Evolutionary conservation across 2,329 filamentous ascomycete genomes (phyloP).

Genomic region (Clonostachys chloroleuca): DNA sequence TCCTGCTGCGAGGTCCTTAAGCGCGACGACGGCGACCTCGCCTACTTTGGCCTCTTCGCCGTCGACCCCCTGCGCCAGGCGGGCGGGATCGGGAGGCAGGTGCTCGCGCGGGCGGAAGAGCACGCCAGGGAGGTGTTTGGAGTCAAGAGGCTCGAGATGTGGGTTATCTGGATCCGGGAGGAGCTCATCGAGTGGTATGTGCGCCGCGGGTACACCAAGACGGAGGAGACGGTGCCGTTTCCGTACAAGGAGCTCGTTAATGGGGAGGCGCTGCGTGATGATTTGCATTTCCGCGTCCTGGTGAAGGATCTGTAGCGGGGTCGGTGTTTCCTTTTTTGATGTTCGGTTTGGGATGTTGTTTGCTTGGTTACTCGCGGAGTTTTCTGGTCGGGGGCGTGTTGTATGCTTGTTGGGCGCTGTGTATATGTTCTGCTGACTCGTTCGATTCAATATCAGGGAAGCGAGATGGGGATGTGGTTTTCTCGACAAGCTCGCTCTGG

Average conservation of each 20-base stretch:
- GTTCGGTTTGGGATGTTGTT: too few species aligned
- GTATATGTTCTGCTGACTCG: too few species aligned
- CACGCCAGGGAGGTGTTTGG: conserved; percentile 25
- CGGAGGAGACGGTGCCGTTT: conserved; percentile 33
- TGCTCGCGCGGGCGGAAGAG: conserved; percentile 33
- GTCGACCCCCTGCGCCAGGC: conserved; percentile 35
- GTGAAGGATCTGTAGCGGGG: conserved; percentile 26
- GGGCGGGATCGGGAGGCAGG: conserved; percentile 33
- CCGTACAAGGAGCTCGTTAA: conserved; percentile 30
- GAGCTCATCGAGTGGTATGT: conserved; percentile 42
- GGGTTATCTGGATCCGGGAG: conserved; percentile 32
- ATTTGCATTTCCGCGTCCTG: conserved; percentile 34
- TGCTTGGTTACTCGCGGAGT: too few species aligned
- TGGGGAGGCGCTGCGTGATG: conserved; percentile 30
- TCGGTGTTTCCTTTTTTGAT: too few species aligned
- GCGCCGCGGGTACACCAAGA: conserved; percentile 32
- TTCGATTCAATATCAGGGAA: too few species aligned
- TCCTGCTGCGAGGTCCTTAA: conserved; percentile 38
- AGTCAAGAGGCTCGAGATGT: conserved; percentile 31
- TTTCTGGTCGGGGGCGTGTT: too few species aligned
- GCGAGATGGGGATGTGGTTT: too few species aligned
- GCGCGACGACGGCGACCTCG: conserved; percentile 13
- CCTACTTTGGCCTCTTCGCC: conserved; percentile 43
- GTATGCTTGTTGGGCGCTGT: too few species aligned
- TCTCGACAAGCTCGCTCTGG: too few species aligned